Evolutionary conservation across 2,329 filamentous ascomycete genomes (phyloP), one percentile per base, ranked within the genome.

Genomic region (Whalleya microplaca): DNA sequence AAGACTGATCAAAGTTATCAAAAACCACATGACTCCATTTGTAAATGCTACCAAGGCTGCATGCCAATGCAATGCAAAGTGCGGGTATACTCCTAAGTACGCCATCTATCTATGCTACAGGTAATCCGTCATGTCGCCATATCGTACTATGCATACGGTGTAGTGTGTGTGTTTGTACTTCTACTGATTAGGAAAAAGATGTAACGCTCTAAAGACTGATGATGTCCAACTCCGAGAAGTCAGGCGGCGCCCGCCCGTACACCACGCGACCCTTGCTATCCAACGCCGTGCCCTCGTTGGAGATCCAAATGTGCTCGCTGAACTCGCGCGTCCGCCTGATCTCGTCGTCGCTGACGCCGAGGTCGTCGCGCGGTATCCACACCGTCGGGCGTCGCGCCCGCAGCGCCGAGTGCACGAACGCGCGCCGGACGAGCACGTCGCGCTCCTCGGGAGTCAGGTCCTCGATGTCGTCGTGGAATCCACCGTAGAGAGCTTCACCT

Each of bases 261-360:
- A 96, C 85, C 4, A 96, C 92, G 18, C 89, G 85, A 27, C 86
- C 85, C 72, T 92, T 92, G 53, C 86, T 89, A 76, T 97, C 92
- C 65, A 98, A 78, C 9, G 91, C 90, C 19, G 94, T 92, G 56
- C 92, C 92, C 71, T 96, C 90, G 72, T 97, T 97, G 66, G 91
- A 96, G 70, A 98, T 92, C 90, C 92, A 96, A 50, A 98, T 89
- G 59, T 86, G 81, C 56, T 90, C 85, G 69, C 88, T 94, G 71
- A 92, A 90, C 46, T 82, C 80, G 62, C 87, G 83, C 6, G 92
- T 96, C 37, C 90, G 82, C 68, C 82, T 81, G 44, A 98, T 89
- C 77, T 99, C 95, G 65, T 98, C 94, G 66, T 96, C 92, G 63
- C 90, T 92, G 55, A 99, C 84, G 4, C 95, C 95, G 4, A 98